Conservation (phyloP, 2,329 filamentous ascomycete genomes). For the Ceratocystis lukuohia region DNA sequence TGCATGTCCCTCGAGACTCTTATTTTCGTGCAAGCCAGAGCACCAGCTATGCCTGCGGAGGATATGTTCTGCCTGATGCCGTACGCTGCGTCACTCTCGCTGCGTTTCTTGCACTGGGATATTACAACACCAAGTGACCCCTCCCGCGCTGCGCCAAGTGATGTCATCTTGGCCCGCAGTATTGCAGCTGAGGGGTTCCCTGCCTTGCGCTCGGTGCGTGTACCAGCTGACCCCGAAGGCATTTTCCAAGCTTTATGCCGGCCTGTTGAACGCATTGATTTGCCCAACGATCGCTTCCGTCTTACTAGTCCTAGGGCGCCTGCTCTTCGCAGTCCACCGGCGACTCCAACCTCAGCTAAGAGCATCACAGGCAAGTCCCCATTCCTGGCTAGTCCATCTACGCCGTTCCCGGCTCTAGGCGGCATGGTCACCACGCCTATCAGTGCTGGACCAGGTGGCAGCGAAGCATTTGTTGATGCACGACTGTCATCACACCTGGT, state of each 20-base stretch:
- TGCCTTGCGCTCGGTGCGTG: conserved; percentile 42
- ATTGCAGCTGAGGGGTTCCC: conserved; percentile 53
- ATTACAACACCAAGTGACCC: conserved; percentile 38
- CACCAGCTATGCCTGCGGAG: conserved; percentile 42
- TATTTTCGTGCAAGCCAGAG: conserved; percentile 40
- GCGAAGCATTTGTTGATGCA: conserved; percentile 23
- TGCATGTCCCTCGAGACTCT: conserved; percentile 37
- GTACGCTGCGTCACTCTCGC: conserved; percentile 43
- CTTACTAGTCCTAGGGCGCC: conserved; percentile 11
- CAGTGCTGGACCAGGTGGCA: conserved; percentile 17
- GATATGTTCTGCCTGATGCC: conserved; percentile 49
- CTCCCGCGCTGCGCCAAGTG: conserved; percentile 33
- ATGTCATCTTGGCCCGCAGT: conserved; percentile 49
- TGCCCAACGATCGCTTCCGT: conserved; percentile 37
- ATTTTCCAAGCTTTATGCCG: conserved; percentile 55
- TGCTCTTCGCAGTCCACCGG: conserved; percentile 21
- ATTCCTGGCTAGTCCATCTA: conserved; percentile 21
- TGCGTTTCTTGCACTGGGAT: conserved; percentile 50
- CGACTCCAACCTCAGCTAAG: conserved; percentile 13
- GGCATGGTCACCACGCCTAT: conserved; percentile 22
- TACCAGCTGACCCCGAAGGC: conserved; percentile 57
- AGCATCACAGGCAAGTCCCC: conserved; percentile 12
- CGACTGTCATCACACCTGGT: conserved; percentile 31
- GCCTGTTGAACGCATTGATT: conserved; percentile 42
- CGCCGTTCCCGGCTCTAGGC: conserved; percentile 1